Evolutionary conservation across 169 alveolate species (phyloP).

Genomic region (Cyclospora cayetanensis): DNA sequence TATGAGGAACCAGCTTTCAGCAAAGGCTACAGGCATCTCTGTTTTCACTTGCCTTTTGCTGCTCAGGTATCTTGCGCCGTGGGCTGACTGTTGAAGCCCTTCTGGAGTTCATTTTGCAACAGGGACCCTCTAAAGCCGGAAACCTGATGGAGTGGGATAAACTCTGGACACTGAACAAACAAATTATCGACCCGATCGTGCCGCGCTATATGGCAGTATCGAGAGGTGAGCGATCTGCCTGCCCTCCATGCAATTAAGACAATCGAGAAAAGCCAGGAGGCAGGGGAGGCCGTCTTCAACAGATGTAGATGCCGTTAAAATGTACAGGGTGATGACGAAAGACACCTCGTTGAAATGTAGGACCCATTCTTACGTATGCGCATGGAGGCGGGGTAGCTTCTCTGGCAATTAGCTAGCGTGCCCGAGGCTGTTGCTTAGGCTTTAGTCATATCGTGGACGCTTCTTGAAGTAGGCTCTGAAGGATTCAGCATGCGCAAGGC

Average conservation of each 20-base stretch:
- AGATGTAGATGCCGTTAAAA: too few relatives aligned
- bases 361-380: too few relatives aligned
- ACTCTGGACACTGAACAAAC: conserved; percentile 97
- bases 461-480: background rate
- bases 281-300: too few relatives aligned
- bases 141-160: conserved; percentile 99
- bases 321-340: too few relatives aligned
- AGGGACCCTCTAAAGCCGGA: conserved; percentile 97
- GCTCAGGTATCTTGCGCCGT: conserved; percentile 97
- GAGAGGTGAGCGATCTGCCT: conserved; percentile 72
- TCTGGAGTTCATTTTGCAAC: conserved; percentile 95
- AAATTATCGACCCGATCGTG: conserved; percentile 93
- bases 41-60: conserved; percentile 76
- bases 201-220: conserved; percentile 95
- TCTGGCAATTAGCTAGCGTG: too few relatives aligned
- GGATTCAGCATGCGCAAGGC: background rate
- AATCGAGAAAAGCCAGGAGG: too few relatives aligned
- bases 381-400: too few relatives aligned
- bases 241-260: too few relatives aligned
- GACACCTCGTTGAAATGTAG: too few relatives aligned
- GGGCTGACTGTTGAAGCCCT: conserved; percentile 98
- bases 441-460: too few relatives aligned
- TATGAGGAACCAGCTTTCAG: conserved; percentile 99
- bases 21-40: background rate
- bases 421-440: too few relatives aligned